Evolutionary conservation across 129 eudicot genomes (phyloP).

Genomic region (Tagetes erecta): DNA sequence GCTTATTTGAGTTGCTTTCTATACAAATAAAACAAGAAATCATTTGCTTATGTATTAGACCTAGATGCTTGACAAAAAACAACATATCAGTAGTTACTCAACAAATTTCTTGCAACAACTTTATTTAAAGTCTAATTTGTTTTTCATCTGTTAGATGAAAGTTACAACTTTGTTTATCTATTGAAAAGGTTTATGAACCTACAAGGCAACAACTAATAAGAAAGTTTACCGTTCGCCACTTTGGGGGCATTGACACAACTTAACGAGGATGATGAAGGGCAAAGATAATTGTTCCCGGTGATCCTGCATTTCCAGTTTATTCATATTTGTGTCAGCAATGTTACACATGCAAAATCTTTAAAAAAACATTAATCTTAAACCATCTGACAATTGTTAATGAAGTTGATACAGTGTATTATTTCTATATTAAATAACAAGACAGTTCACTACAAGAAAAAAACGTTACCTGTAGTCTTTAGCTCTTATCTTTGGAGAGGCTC

Average conservation of each 20-base stretch:
- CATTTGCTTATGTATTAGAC: neutral
- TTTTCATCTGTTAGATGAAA: too few relatives aligned
- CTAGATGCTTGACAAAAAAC: neutral
- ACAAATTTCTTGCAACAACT: neutral
- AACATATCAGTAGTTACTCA: neutral
- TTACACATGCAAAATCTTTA: constrained; percentile 2
- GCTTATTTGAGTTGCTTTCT: constrained; percentile 48
- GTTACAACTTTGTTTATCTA: neutral
- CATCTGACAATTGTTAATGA: neutral
- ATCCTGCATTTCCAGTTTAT: constrained; percentile 48
- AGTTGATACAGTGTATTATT: neutral
- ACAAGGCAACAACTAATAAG: neutral
- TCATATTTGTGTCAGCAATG: constrained; percentile 9
- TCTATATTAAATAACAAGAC: neutral
- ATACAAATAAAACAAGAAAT: constrained; percentile 22
- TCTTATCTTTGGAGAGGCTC: constrained; percentile 73
- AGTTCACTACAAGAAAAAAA: constrained; percentile 7
- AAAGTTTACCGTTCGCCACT: constrained; percentile 57
- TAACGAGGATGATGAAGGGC: constrained; percentile 63
- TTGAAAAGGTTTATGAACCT: neutral
- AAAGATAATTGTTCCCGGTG: constrained; percentile 78
- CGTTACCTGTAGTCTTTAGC: constrained; percentile 86
- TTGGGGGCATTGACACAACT: constrained; percentile 51
- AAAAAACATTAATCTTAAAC: constrained; percentile 10
- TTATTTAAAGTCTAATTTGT: too few relatives aligned